Evolutionary conservation across 2,329 filamentous ascomycete species (phyloP), one percentile per base, ranked within the genome.

Genomic region (Biscogniauxia mediterranea): DNA sequence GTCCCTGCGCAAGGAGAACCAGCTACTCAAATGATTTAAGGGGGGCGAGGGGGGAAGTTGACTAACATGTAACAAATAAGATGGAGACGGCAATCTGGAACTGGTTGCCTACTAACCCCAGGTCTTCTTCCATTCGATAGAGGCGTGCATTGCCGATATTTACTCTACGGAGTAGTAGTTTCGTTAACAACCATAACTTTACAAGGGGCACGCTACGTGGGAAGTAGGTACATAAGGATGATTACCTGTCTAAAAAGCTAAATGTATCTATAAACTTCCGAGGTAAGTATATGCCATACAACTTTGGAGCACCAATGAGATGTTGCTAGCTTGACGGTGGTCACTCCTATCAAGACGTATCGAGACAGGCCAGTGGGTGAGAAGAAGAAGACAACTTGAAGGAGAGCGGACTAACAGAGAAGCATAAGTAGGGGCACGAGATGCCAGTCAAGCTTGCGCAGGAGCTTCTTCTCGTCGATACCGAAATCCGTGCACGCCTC

Each of bases 121-220:
- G 78, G 64, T 90, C 88, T 58, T 80, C 75, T 72, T 89, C 85
- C 55, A 92, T 68, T 1, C 82, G 81, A 67, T 89, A 89, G 3
- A 91, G 79, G 5, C 83, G 80, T 17, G 88, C 88, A 76, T 91
- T 91, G 57, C 88, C 87, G 64, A 92, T 92, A 70, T 92, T 92
- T 57, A 90, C 87, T 74, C 81, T 82, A 60, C 15, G 42, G 52
- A 20, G 57, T 13, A 3, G 61, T 26, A 32, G 28, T 9, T 13
- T 13, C 11, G 28, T 32, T 13, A 32, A 6, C 11, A 32, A 9
- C 28, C 28, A 9, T 13, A 32, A 6, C 28, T 5, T 13, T 2
- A 32, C 7, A 32, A 32, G 11, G 28, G 11, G 11, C 7, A 32
- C 28, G 7, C 11, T 32, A 28, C 49, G 46, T 25, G 3, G 20